Base-by-base conservation (phyloP, 140 eudicot genomes). In the Bidens hawaiensis region DNA sequence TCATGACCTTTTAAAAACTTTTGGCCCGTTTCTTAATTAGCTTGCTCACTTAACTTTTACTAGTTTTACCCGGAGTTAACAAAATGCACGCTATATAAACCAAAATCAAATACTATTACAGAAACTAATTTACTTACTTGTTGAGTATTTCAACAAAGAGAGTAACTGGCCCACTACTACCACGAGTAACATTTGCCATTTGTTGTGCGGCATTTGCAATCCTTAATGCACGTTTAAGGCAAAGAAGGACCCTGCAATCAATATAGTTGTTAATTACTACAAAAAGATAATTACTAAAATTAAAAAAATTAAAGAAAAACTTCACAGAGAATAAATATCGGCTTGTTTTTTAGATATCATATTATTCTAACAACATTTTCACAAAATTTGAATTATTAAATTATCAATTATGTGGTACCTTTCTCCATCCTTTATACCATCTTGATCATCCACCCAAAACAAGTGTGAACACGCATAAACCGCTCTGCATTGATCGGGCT, bases 191-290 rank as follows among this genome's bases (percentile, higher is more conserved):
- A 81, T 33, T 93, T 17, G 97, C 94, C 95, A 88, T 88, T 74
- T 93, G 99, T 60, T 93, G 99, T 47, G 99, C 99, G 53, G 99
- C 97, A 79, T 85, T 88, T 78, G 99, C 99, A 5, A 93, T 93
- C 81, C 99, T 83, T 63, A 93, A 70, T 18, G 99, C 85, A 52
- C 99, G 95, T 74, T 93, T 93, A 34, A 93, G 88, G 78, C 99
- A 93, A 57, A 93, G 94, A 48, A 93, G 78, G 42, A 93, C 99
- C 94, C 99, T 93, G 80, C 46, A 62, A 45, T 19, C 23, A 50
- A 38, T 25, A 25, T 15, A 31, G 23, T n/a, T 50, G 27, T 58
- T 13, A 66, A 6, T 43, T 11, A n/a, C n/a, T 66, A 4, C 38
- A 18, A n/a, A 17, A 16, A 17, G 8, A 15, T 0, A 15, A 9